Conservation (phyloP, 768 basidiomycete genomes). For the Trichaptum fuscoviolaceum region DNA sequence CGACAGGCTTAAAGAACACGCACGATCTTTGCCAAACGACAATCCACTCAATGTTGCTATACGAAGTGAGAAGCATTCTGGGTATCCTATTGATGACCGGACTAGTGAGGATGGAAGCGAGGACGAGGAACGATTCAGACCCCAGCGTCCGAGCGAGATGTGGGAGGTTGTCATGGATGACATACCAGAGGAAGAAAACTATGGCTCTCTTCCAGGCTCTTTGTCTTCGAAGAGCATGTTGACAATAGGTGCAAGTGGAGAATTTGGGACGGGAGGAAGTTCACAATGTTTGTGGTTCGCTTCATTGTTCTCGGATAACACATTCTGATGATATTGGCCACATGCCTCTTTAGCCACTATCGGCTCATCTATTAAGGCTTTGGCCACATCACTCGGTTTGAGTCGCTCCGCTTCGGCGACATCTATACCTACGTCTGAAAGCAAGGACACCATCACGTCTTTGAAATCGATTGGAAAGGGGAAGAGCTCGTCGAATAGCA, state of each 20-base stretch:
- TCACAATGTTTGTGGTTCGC: conserved; percentile 50
- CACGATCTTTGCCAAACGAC: conserved; percentile 54
- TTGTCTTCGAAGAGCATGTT: conserved; percentile 41
- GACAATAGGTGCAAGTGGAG: conserved; percentile 38
- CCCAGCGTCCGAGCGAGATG: conserved; percentile 63
- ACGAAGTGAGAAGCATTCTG: conserved; percentile 36
- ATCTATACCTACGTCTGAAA: conserved; percentile 17
- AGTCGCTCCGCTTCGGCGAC: conserved; percentile 43
- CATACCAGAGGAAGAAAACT: conserved; percentile 63
- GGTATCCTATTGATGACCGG: background rate
- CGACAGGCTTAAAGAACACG: conserved; percentile 61
- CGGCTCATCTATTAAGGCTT: conserved; percentile 70
- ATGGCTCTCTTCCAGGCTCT: conserved; percentile 40
- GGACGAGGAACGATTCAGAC: conserved; percentile 19
- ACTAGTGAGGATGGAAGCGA: conserved; percentile 20
- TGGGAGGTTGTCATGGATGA: conserved; percentile 88
- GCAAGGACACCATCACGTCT: background rate
- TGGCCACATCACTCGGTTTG: conserved; percentile 72
- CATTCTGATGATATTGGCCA: conserved; percentile 9
- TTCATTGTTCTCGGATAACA: conserved; percentile 6
- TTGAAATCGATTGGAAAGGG: background rate
- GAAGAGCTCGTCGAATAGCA: background rate
- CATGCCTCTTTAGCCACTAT: conserved; percentile 39
- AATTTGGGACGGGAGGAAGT: conserved; percentile 60
- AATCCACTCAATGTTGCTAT: conserved; percentile 48